These are phyloP conservation scores for Camelina sativa DNA, from an alignment of 345 rosid species.

Conservation along the genomic window DNA sequence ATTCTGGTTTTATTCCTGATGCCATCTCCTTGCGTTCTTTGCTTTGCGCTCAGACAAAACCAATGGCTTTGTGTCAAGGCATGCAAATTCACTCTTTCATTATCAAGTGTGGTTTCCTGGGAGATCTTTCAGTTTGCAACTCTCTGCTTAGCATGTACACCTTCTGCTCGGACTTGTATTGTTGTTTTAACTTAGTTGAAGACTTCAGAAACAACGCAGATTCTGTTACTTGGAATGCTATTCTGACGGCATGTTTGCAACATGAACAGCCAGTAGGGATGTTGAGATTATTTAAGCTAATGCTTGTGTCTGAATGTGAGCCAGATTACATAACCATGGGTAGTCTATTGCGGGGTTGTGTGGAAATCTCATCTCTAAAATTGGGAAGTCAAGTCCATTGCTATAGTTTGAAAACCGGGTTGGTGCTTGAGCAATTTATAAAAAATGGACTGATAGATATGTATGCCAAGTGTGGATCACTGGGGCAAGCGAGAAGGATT, in stretches of 20 bases:
- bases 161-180: conserved; percentile 49
- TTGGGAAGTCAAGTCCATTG: conserved; percentile 70
- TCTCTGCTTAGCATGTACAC: conserved; percentile 64
- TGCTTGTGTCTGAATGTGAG: conserved; percentile 54
- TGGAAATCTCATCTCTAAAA: conserved; percentile 66
- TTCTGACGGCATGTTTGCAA: conserved; percentile 68
- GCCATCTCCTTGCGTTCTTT: conserved; percentile 54
- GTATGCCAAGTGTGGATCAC: conserved; percentile 79
- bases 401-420: conserved; percentile 55
- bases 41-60: conserved; percentile 52
- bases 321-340: conserved; percentile 63
- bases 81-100: conserved; percentile 59
- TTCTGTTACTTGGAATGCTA: conserved; percentile 73
- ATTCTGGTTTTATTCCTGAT: conserved; percentile 47
- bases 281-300: conserved; percentile 57
- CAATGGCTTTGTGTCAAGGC: conserved; percentile 50
- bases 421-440: conserved; percentile 52
- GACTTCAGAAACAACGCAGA: conserved; percentile 54
- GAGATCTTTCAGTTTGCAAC: conserved; percentile 54
- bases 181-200: conserved; percentile 58
- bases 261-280: conserved; percentile 57
- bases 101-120: conserved; percentile 51
- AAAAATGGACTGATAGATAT: conserved; percentile 68
- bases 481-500: conserved; percentile 51
- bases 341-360: conserved; percentile 59